These are phyloP conservation scores for Microcos paniculata DNA, from an alignment of 345 rosid genomes.

Conservation along the genomic window DNA sequence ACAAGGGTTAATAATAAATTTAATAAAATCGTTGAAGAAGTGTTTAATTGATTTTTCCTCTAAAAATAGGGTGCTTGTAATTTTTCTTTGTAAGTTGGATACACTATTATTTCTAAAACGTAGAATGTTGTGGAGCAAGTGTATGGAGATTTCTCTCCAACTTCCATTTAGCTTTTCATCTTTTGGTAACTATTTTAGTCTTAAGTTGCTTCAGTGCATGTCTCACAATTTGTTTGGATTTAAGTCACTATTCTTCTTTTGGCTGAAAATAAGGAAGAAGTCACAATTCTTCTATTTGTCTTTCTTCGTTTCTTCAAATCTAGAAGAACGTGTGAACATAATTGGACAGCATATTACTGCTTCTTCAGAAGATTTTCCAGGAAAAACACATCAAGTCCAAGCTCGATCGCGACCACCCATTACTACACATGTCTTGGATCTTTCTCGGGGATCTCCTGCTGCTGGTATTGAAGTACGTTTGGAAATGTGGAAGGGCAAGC, in stretches of 20 bases:
- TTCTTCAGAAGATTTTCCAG: constrained; percentile 36
- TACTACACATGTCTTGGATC: constrained; percentile 91
- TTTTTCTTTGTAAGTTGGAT: neutral
- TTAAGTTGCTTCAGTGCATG: neutral
- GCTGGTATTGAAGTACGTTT: constrained; percentile 67
- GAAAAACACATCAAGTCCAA: constrained; percentile 38
- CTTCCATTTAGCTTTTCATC: no score
- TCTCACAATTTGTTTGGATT: neutral
- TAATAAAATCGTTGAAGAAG: no score
- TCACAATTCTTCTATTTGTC: neutral
- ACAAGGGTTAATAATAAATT: no score
- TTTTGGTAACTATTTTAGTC: neutral
- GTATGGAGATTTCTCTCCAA: neutral
- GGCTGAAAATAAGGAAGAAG: no score
- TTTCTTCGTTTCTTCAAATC: constrained; percentile 24
- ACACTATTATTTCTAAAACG: neutral
- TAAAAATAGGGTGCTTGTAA: neutral
- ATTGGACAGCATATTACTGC: constrained; percentile 70
- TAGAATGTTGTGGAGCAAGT: no score
- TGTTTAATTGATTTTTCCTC: no score
- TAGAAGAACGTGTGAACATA: constrained; percentile 69
- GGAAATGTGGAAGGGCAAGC: constrained; percentile 66
- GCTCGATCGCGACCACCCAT: constrained; percentile 76
- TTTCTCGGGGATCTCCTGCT: constrained; percentile 80
- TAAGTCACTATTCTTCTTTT: neutral